Percentiles rank a stretch among this genome's conserved stretches.
Conservation (phyloP, 75 land plant species). For the Chamaecyparis obtusa region DNA sequence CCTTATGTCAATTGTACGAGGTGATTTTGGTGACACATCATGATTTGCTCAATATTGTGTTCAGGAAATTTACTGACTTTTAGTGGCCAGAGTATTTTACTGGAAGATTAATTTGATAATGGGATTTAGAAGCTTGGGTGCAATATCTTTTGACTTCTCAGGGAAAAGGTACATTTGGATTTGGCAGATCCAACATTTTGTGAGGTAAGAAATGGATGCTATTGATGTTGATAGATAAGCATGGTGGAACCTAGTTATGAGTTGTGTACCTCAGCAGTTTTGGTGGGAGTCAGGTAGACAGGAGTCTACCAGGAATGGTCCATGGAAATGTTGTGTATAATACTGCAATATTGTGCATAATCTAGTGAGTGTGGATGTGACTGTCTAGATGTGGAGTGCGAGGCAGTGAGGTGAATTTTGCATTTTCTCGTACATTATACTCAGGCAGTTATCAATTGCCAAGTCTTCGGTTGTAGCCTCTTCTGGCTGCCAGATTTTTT, state of each 20-base stretch:
- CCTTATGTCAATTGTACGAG: neutral
- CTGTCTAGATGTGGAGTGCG: neutral
- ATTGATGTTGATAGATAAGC: neutral
- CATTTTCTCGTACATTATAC: constrained; percentile 3
- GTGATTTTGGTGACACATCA: neutral
- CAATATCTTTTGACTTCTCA: constrained; percentile 2
- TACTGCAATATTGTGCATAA: constrained; percentile 3
- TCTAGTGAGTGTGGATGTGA: neutral
- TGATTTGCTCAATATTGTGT: neutral
- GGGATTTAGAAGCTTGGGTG: constrained; percentile 1
- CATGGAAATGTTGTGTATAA: constrained; percentile 6
- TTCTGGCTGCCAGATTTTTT: neutral
- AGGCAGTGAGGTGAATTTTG: neutral
- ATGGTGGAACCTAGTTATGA: neutral
- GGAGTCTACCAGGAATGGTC: constrained; percentile 7
- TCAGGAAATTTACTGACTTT: neutral
- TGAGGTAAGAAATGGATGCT: neutral
- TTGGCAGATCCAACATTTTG: constrained; percentile 5
- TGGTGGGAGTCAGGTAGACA: neutral
- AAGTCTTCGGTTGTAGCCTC: constrained; percentile 10
- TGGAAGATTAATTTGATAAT: constrained; percentile 9
- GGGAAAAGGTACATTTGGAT: neutral
- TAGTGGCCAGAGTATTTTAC: neutral
- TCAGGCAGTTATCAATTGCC: neutral
- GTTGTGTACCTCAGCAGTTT: neutral